Evolutionary conservation across 352 stramenopile genomes (phyloP), one percentile per base, ranked within the genome.

Genomic region (Phytopythium oedochilum): DNA sequence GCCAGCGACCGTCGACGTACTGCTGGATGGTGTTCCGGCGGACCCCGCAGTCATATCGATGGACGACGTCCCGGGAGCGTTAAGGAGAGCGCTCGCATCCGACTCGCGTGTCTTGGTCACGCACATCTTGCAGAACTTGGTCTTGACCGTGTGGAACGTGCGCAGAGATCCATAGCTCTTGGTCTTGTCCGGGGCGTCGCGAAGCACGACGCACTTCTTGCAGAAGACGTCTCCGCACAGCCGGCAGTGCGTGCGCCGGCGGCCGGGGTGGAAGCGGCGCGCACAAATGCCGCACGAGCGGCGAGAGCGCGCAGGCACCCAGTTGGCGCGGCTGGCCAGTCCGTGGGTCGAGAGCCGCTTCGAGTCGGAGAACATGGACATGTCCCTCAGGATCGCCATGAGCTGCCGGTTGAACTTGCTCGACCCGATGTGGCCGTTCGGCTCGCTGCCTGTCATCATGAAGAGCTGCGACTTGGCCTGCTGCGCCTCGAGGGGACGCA

Each of bases 161-260:
- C 76, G 69, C 53, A 62, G 60, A 25, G 51, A 28, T 12, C 14
- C 39, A 40, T 52, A 45, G 9, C 55, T 50, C 23, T 55, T 57
- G 25, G 53, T 64, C 29, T 64, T 65, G 9, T 73, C 60, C 23
- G 67, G 66, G 3, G 67, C 70, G 29, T 76, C 70, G 50, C 78
- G 76, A 53, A 69, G 71, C 46, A 90, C 59, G 40, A 82, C 60
- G 44, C 83, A 93, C 59, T 88, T 89, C 49, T 70, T 59, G 67
- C 83, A 93, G 42, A 89, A 82, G 10, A 89, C 72, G 32, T 89
- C 80, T 10, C 83, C 78, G 43, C 83, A 93, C 44, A 91, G 59
- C 1, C 80, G 79, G 49, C 83, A 93, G 55, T 90, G 78, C 43
- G 82, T 75, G 23, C 83, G 79, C 25, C 73, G 69, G 22, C 81